These are phyloP conservation scores for Pleurotus djamor DNA, from an alignment of 768 basidiomycete species.

Conservation along the genomic window DNA sequence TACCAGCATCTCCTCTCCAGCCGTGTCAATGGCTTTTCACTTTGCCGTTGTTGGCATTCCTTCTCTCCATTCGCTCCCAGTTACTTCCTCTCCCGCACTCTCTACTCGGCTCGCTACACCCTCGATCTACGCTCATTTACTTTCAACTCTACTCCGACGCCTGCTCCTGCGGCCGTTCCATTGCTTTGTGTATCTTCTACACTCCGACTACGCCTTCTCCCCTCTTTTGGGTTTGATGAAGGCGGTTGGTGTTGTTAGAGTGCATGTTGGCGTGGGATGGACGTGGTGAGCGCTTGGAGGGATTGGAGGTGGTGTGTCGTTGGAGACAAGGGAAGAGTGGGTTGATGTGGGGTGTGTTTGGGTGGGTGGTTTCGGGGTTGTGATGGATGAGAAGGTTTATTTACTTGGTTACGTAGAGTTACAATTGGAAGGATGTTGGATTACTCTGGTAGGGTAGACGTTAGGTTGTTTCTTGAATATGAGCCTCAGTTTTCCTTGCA, in stretches of 20 bases:
- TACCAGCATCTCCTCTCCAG: not conserved
- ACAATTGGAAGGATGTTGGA: no score
- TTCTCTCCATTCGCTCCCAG: not conserved
- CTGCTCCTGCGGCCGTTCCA: not conserved
- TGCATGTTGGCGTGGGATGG: not conserved
- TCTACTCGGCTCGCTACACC: not conserved
- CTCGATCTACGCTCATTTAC: not conserved
- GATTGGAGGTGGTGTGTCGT: not conserved
- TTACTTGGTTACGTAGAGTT: not conserved
- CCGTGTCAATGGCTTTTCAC: not conserved
- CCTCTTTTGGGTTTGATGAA: slow-evolving; percentile 6
- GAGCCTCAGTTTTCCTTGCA: slow-evolving; percentile 1
- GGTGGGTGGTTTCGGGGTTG: not conserved
- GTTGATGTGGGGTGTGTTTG: not conserved
- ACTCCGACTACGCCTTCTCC: not conserved
- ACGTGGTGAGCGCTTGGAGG: slow-evolving; percentile 2
- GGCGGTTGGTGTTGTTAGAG: not conserved
- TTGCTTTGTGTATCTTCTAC: not conserved
- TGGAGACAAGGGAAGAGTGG: not conserved
- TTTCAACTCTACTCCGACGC: slow-evolving; percentile 2
- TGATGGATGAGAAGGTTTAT: not conserved
- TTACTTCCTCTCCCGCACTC: not conserved
- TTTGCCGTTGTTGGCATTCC: not conserved
- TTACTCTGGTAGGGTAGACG: not conserved
- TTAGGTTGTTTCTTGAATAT: not conserved